phyloP scores from a whole-genome alignment of 2,329 filamentous ascomycete genomes.

The Balansia obtecta region DNA sequence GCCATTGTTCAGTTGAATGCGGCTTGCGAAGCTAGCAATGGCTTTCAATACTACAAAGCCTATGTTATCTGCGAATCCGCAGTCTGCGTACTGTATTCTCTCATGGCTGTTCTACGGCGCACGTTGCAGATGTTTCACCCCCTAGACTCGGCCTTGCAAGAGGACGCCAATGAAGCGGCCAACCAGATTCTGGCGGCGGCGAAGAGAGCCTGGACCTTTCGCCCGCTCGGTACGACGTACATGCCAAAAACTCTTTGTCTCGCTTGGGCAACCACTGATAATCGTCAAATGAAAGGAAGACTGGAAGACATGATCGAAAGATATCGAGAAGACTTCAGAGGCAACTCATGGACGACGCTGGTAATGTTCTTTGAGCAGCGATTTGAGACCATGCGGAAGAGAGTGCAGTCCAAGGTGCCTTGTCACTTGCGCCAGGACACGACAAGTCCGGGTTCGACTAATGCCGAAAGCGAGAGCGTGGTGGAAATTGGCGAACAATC shows the following conservation, averaged over 20 bases:
- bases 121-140: constrained; percentile 5
- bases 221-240: constrained; percentile 5
- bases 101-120: constrained; percentile 5
- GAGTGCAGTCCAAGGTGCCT: neutral
- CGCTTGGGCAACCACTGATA: constrained; percentile 4
- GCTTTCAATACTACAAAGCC: constrained; percentile 3
- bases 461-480: neutral
- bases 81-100: constrained; percentile 3
- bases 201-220: constrained; percentile 5
- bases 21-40: neutral
- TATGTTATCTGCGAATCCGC: constrained; percentile 7
- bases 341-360: constrained; percentile 3
- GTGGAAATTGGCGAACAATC: neutral
- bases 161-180: neutral
- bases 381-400: constrained; percentile 1
- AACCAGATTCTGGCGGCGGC: constrained; percentile 1
- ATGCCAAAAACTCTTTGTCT: constrained; percentile 6
- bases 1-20: constrained; percentile 1
- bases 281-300: neutral
- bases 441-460: constrained; percentile 1
- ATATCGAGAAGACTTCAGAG: constrained; percentile 5
- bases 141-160: neutral
- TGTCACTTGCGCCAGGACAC: neutral
- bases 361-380: constrained; percentile 3
- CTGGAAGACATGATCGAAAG: constrained; percentile 5